phyloP scores from a whole-genome alignment of 306 rosid genomes.

The Inga oerstediana region DNA sequence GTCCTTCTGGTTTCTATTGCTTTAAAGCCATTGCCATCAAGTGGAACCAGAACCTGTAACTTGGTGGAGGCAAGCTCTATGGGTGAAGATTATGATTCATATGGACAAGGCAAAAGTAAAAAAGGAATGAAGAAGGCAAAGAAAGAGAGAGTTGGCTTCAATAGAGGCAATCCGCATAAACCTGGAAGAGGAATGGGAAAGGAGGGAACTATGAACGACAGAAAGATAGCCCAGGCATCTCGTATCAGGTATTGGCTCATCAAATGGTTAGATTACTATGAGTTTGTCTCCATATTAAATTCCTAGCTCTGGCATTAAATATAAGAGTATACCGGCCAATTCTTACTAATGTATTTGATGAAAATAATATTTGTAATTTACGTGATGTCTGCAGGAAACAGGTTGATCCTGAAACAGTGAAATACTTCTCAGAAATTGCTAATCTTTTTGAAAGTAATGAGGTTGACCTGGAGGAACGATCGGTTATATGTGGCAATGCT shows the following conservation, averaged over 20 bases:
- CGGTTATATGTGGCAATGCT: constrained; percentile 78
- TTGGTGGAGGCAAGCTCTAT: constrained; percentile 35
- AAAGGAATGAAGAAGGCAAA: constrained; percentile 49
- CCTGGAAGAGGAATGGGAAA: constrained; percentile 20
- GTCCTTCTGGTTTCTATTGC: constrained; percentile 55
- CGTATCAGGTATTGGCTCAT: constrained; percentile 54
- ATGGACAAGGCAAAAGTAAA: constrained; percentile 39
- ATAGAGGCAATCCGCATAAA: constrained; percentile 33
- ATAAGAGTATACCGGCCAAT: not conserved
- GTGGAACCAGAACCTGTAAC: constrained; percentile 29
- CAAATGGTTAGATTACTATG: not conserved
- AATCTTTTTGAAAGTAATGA: constrained; percentile 66
- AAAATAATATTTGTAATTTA: constrained; percentile 12
- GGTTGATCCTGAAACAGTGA: constrained; percentile 74
- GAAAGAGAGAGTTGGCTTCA: constrained; percentile 33
- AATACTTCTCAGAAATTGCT: constrained; percentile 77
- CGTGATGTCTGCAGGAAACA: constrained; percentile 62
- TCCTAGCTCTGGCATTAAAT: not conserved
- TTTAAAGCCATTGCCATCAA: constrained; percentile 53
- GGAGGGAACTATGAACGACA: constrained; percentile 17
- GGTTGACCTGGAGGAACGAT: constrained; percentile 72
- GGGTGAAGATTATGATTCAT: constrained; percentile 48
- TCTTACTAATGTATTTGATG: not conserved
- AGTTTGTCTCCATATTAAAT: not conserved
- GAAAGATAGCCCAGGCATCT: constrained; percentile 38